Base-by-base conservation (phyloP, 371 early-diverging fungal species). In the Mucor plumbeus region DNA sequence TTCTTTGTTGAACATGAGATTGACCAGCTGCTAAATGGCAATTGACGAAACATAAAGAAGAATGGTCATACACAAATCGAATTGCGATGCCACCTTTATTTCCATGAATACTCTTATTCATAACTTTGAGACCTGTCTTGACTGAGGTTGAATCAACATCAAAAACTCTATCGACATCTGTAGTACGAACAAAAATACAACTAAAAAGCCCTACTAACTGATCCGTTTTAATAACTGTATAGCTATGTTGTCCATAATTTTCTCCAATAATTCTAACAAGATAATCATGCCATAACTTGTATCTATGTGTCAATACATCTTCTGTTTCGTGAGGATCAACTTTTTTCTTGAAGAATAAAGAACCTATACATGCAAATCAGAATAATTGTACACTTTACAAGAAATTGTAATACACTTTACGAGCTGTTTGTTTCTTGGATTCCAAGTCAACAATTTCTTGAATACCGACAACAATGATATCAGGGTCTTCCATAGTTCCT, bases 61-160 rank as follows among this genome's bases (percentile, higher is more conserved):
- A 76, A 67, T 94, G 90, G 67, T 91, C 88, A 55, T 88, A 69
- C 14, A 90, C 70, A 35, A 94, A 71, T 10, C 93, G 81, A 13
- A 86, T 84, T 11, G 87, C 87, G 35, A 93, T 87, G 17, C 88
- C 92, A n/a, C 96, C 94, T 87, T 95, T 96, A 80, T 95, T 96
- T 7, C 94, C 96, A 71, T 95, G 93, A 4, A 76, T 41, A 13
- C 75, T 76, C 41, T 73, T 76, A 17, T 74, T 76, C 67, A 86
- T 87, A n/a, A 94, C 93, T 21, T 83, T 86, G 63, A 96, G 61
- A 3, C 96, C 95, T 0, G 96, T 96, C 79, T 94, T 94, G 41
- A 90, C 88, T 54, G 79, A 76, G 5, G 80, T 82, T 0, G 80
- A 73, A 4, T 74, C 68, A 13, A 65, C 61, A 34, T 75, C 57